Percentiles rank a stretch among this genome's conserved stretches.
These are phyloP conservation scores for Populus pruinosa DNA, from an alignment of 345 rosid genomes.

Conservation along the genomic window DNA sequence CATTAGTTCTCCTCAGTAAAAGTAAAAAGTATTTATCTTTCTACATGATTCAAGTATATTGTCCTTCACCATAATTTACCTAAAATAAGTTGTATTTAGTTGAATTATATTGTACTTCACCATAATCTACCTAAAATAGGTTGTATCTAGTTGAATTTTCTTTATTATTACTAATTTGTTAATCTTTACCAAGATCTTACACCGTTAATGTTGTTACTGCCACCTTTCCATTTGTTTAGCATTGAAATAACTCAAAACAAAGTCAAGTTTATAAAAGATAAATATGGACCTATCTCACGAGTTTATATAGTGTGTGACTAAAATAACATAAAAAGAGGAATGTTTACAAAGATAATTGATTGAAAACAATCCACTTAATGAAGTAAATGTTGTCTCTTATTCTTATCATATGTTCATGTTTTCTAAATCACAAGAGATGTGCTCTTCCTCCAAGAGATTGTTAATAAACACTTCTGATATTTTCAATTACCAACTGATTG, in stretches of 20 bases:
- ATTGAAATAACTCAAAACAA: neutral
- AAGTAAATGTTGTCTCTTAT: constrained; percentile 6
- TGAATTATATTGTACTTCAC: too few relatives aligned
- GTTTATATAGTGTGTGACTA: constrained; percentile 18
- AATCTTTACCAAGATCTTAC: constrained; percentile 14
- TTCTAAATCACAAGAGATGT: neutral
- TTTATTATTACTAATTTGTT: neutral
- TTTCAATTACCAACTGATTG: too few relatives aligned
- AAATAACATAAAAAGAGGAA: neutral
- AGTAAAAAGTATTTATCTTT: constrained; percentile 7
- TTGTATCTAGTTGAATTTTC: neutral
- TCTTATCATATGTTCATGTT: constrained; percentile 33
- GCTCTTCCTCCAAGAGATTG: too few relatives aligned
- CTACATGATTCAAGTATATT: neutral
- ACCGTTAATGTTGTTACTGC: constrained; percentile 12
- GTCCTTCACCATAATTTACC: too few relatives aligned
- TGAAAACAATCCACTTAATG: constrained; percentile 13
- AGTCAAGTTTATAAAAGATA: constrained; percentile 10
- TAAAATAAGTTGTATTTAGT: neutral
- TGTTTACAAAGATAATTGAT: constrained; percentile 4
- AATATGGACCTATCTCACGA: constrained; percentile 19
- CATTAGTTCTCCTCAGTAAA: constrained; percentile 44
- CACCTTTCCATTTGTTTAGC: neutral
- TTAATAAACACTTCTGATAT: too few relatives aligned
- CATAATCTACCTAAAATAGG: too few relatives aligned